Percentiles rank a stretch among this genome's conserved stretches.
Conservation (phyloP, 1,284 basidiomycete species). For the Ceratobasidium papillatum region DNA sequence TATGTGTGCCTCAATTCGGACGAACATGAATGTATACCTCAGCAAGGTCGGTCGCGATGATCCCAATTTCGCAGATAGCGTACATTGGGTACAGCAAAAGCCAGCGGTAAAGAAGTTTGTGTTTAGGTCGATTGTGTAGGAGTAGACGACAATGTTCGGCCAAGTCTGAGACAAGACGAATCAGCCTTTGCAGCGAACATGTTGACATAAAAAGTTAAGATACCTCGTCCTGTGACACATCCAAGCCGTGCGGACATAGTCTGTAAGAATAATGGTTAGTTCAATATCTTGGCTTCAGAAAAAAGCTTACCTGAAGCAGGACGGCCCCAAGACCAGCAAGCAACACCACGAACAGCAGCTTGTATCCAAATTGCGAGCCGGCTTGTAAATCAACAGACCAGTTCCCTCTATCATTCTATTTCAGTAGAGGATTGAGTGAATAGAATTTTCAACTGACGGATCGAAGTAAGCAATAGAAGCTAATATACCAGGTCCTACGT, state of each 20-base stretch:
- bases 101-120: constrained; percentile 31
- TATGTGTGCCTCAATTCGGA: constrained; percentile 9
- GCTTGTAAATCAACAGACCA: constrained; percentile 81
- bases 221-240: constrained; percentile 7
- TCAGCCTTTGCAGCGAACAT: constrained; percentile 49
- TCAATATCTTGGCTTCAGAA: no score
- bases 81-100: constrained; percentile 42
- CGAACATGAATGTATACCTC: constrained; percentile 51
- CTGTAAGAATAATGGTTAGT: constrained; percentile 45
- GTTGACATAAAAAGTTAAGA: background rate
- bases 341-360: constrained; percentile 85
- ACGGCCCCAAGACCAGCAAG: constrained; percentile 83
- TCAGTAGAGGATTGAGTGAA: background rate
- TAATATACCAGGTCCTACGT: background rate
- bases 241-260: constrained; percentile 45
- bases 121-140: constrained; percentile 35
- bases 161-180: constrained; percentile 53
- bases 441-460: background rate
- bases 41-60: constrained; percentile 80
- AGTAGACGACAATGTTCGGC: constrained; percentile 47
- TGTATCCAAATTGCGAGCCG: constrained; percentile 81
- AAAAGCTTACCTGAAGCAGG: constrained; percentile 68
- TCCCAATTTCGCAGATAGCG: constrained; percentile 71
- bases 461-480: constrained; percentile 29
- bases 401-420: constrained; percentile 57